A percentile compares a stretch with the other conserved stretches of the same genome.
These are phyloP conservation scores for Umbilicus rupestris DNA, from an alignment of 164 flowering plant species.

Conservation along the genomic window DNA sequence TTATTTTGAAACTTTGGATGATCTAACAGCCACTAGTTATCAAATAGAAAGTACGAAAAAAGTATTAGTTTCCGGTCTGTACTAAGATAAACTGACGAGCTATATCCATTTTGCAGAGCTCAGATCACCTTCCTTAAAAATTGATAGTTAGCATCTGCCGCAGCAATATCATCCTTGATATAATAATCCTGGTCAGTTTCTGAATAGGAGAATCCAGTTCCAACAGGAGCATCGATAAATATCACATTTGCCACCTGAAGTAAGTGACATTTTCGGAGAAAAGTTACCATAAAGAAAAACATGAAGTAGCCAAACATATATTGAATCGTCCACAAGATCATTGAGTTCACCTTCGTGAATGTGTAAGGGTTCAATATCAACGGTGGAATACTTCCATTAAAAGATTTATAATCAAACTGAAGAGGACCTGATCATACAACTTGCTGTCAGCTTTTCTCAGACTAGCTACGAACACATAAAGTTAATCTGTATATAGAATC, in stretches of 20 bases:
- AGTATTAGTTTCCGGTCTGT: not conserved
- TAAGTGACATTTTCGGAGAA: not conserved
- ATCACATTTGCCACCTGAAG: conserved; percentile 17
- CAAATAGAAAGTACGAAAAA: not conserved
- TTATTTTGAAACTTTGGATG: conserved; percentile 19
- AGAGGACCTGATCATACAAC: conserved; percentile 21
- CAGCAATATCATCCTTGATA: conserved; percentile 6
- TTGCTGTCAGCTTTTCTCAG: not conserved
- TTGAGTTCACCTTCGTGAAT: conserved; percentile 21
- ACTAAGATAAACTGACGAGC: not conserved
- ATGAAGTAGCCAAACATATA: not conserved
- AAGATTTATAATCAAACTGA: conserved; percentile 6
- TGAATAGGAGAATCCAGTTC: conserved; percentile 23
- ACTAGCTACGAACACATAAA: not conserved
- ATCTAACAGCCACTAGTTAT: conserved; percentile 26
- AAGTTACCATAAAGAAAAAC: not conserved
- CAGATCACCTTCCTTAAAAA: conserved; percentile 18
- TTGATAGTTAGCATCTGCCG: conserved; percentile 1
- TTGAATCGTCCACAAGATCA: no score
- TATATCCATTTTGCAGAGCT: not conserved
- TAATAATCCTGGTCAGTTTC: conserved; percentile 4
- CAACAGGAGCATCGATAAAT: conserved; percentile 21
- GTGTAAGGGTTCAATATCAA: conserved; percentile 14
- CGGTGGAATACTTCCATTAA: conserved; percentile 17
- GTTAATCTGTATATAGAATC: not conserved